Evolutionary conservation across 169 alveolate genomes (phyloP), one percentile per base, ranked within the genome.

Genomic region (Plasmodium reichenowi): DNA sequence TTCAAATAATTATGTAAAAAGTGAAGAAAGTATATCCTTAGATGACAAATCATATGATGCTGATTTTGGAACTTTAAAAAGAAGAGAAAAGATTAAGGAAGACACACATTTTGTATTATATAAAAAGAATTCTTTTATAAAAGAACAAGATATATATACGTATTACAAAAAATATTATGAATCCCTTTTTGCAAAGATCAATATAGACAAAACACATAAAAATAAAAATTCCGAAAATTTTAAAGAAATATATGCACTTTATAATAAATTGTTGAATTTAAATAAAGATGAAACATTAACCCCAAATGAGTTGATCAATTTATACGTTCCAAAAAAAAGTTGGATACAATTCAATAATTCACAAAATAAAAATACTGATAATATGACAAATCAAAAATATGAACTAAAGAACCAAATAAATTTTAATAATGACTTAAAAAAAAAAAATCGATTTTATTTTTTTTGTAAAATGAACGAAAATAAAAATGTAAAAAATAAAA

Each of bases 401-500:
- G 75, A 9, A 2, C 63, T 86, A 52, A 86, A 71, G 50, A 86
- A 50, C 20, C 71, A 50, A 86, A 59, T 86, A 22, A 72, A 58
- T 26, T 86, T 86, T 86, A 80, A 80, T 60, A 86, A 86, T 32
- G 92, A 86, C 24, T 71, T 86, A 63, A 86, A 86, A 73, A 86
- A 86, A 32, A 86, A 32, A 64, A 26, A 86, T 48, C 59, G 92
- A 66, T 86, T 86, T 58, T 71, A 38, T 71, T 86, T 86, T 71
- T 86, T 58, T 52, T 86, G 92, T 56, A 86, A 73, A 62, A 63
- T 62, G 73, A 70, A 86, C 43, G 88, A 86, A 54, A 66, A 63
- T 20, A 38, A 38, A 38, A 54, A 58, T n/a, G 62, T 54, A 45
- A 38, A 47, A 26, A 64, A 47, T 15, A 43, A 67, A 38, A 48